These are phyloP conservation scores for Paramecium biaurelia DNA, from an alignment of 73 alveolate species.

Conservation along the genomic window DNA sequence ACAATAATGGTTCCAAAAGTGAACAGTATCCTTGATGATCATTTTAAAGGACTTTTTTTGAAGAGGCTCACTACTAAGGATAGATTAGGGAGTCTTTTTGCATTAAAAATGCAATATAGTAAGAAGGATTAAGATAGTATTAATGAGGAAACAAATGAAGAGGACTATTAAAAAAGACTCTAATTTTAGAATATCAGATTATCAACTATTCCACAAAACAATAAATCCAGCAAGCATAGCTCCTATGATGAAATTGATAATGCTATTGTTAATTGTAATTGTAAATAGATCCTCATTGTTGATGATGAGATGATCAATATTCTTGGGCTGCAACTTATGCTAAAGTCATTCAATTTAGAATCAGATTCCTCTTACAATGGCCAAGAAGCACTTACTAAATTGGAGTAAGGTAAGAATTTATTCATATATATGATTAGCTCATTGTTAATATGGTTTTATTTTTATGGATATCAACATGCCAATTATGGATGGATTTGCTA, in stretches of 20 bases:
- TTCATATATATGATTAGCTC: background rate
- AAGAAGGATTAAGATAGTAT: background rate
- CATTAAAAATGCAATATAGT: background rate
- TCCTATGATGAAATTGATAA: background rate
- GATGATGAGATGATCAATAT: conserved; percentile 43
- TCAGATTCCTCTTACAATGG: conserved; percentile 41
- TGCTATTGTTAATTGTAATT: background rate
- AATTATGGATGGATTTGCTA: conserved; percentile 56
- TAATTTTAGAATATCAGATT: background rate
- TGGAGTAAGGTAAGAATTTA: background rate
- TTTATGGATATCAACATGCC: conserved; percentile 67
- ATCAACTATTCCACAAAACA: background rate
- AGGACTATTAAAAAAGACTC: background rate
- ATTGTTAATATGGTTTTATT: background rate
- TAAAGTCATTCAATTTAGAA: background rate
- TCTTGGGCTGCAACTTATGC: background rate
- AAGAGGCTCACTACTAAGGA: background rate
- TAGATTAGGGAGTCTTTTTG: background rate
- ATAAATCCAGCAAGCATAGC: background rate
- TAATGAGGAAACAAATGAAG: background rate
- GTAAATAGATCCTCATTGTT: background rate
- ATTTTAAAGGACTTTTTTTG: background rate
- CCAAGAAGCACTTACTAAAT: background rate
- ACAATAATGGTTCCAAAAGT: background rate
- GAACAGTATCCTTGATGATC: background rate